phyloP scores from a whole-genome alignment of 2,329 filamentous ascomycete species.

The Aspergillus fructus region DNA sequence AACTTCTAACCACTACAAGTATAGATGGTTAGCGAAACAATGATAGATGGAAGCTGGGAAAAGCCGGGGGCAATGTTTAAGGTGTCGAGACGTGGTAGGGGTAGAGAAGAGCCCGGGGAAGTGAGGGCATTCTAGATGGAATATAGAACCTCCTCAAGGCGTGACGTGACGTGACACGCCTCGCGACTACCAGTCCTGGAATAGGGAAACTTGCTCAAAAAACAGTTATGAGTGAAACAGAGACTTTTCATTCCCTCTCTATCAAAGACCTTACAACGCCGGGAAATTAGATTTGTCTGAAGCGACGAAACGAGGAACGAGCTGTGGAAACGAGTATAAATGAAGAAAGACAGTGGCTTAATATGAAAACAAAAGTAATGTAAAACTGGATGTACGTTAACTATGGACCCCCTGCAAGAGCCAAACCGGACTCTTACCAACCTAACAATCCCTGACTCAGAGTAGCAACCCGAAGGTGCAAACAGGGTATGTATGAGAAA shows the following conservation, averaged over 20 bases:
- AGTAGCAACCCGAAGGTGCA: slow-evolving; percentile 29
- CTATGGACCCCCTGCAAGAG: slow-evolving; percentile 21
- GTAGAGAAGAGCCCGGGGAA: background rate
- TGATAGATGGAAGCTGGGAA: background rate
- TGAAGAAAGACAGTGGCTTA: no score
- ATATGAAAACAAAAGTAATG: background rate
- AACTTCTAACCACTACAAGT: background rate
- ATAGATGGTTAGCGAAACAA: background rate
- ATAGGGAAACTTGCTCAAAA: background rate
- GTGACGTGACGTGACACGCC: background rate
- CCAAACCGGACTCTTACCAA: slow-evolving; percentile 17
- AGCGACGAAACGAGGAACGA: background rate
- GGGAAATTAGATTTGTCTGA: background rate
- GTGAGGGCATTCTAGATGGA: background rate
- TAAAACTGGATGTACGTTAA: slow-evolving; percentile 10
- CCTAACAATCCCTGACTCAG: slow-evolving; percentile 24
- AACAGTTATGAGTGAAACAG: background rate
- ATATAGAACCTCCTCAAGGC: background rate
- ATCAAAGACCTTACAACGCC: background rate
- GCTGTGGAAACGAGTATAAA: background rate
- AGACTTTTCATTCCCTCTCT: background rate
- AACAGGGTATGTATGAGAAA: slow-evolving; percentile 29
- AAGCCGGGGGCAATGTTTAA: background rate
- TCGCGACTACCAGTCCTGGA: background rate
- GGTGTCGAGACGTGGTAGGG: background rate